A percentile compares a stretch with the other conserved stretches of the same genome.
phyloP scores from a whole-genome alignment of 768 basidiomycete species.

The Tremella mesenterica region DNA sequence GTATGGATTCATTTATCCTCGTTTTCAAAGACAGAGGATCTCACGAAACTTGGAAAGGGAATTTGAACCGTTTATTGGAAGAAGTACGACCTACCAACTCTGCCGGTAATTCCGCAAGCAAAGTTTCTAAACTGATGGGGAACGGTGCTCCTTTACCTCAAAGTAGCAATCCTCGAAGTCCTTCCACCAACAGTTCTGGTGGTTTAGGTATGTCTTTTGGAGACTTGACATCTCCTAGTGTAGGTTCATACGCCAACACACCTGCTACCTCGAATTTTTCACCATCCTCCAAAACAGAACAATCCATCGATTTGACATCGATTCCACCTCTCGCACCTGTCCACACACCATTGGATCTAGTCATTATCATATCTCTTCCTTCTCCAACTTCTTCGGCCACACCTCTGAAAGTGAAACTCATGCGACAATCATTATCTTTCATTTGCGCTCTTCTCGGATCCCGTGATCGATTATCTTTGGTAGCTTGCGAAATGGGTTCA shows the following conservation, averaged over 20 bases:
- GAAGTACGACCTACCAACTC: slow-evolving; percentile 17
- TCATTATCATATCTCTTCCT: slow-evolving; percentile 82
- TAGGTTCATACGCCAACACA: slow-evolving; percentile 5
- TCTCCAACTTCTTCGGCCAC: slow-evolving; percentile 47
- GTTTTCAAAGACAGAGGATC: slow-evolving; percentile 86
- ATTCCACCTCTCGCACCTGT: slow-evolving; percentile 71
- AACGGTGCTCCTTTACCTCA: slow-evolving; percentile 11
- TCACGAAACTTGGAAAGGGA: slow-evolving; percentile 77
- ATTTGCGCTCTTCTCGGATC: slow-evolving; percentile 64
- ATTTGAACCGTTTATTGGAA: slow-evolving; percentile 66
- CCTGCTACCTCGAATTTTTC: slow-evolving; percentile 12
- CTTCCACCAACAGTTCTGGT: neutral
- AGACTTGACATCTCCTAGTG: slow-evolving; percentile 14
- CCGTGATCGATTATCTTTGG: slow-evolving; percentile 75
- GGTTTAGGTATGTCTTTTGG: slow-evolving; percentile 10
- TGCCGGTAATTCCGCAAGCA: slow-evolving; percentile 12
- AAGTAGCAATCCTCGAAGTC: neutral
- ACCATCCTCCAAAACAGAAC: slow-evolving; percentile 22
- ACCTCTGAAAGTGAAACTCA: slow-evolving; percentile 71
- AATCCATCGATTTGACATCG: slow-evolving; percentile 51
- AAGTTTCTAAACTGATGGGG: slow-evolving; percentile 28
- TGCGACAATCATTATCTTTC: slow-evolving; percentile 81
- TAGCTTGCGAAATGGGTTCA: slow-evolving; percentile 82
- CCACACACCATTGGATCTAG: slow-evolving; percentile 83
- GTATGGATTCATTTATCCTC: slow-evolving; percentile 86